Conservation (phyloP, 225 moss, liverwort and hornwort genomes). For the Neckera pumila region DNA sequence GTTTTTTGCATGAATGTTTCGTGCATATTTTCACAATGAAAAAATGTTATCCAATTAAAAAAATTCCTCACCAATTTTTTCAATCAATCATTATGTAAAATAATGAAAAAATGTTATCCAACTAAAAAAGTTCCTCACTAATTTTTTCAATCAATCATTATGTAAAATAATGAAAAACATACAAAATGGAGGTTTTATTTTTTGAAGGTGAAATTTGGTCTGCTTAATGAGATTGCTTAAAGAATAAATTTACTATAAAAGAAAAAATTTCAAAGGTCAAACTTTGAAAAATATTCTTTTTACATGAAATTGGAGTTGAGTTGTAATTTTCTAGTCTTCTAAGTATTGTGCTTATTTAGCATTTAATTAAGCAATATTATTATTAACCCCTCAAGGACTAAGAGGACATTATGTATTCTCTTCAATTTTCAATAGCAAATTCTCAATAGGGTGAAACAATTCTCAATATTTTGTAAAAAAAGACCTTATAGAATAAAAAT, state of each 20-base stretch:
- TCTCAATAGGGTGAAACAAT: too few species aligned
- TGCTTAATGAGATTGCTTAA: neutral
- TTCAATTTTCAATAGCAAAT: too few species aligned
- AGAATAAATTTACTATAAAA: rapidly evolving
- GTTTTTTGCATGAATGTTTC: too few species aligned
- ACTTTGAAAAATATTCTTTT: neutral
- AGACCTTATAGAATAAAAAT: too few species aligned
- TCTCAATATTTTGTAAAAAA: too few species aligned
- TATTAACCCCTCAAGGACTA: too few species aligned
- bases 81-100: neutral
- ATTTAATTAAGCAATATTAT: too few species aligned
- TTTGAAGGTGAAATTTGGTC: neutral
- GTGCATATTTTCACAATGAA: too few species aligned
- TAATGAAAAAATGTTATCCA: neutral
- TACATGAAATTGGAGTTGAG: rapidly evolving
- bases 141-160: too few species aligned
- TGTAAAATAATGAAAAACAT: neutral
- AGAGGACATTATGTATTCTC: too few species aligned
- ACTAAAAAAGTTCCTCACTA: neutral
- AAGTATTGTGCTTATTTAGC: too few species aligned
- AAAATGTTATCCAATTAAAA: too few species aligned
- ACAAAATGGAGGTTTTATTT: neutral
- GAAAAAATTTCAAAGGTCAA: neutral
- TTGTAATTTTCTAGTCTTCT: neutral
- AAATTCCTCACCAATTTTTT: neutral